Evolutionary conservation across 768 basidiomycete genomes (phyloP).

Genomic region (Lactarius sanguifluus): DNA sequence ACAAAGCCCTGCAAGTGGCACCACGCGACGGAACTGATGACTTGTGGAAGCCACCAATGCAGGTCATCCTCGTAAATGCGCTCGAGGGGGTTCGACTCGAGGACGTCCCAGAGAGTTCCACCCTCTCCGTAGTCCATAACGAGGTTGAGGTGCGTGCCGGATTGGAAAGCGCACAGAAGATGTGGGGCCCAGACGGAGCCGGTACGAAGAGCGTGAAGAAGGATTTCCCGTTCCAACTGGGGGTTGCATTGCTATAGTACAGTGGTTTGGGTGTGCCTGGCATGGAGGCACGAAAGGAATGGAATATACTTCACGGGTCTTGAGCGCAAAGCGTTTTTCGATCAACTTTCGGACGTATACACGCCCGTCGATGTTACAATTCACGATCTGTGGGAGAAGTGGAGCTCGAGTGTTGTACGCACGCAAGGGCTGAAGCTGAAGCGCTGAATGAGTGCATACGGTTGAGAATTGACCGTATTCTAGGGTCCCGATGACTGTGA

Average conservation of each 20-base stretch:
- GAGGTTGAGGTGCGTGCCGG: conserved; percentile 67
- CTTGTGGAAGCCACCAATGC: conserved; percentile 84
- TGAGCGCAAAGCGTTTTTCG: conserved; percentile 67
- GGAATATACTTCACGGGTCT: conserved; percentile 67
- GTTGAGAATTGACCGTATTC: conserved; percentile 88
- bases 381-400: conserved; percentile 62
- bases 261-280: background rate
- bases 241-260: conserved; percentile 77
- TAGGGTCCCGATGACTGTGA: conserved; percentile 64
- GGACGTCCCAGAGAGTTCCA: conserved; percentile 85
- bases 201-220: conserved; percentile 58
- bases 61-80: conserved; percentile 68
- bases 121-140: conserved; percentile 85
- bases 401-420: conserved; percentile 4
- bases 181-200: conserved; percentile 69
- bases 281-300: background rate
- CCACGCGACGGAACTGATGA: conserved; percentile 85
- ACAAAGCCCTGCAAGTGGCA: conserved; percentile 86
- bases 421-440: background rate
- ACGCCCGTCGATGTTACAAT: conserved; percentile 64
- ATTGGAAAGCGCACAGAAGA: conserved; percentile 86
- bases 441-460: conserved; percentile 57
- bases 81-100: conserved; percentile 68
- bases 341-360: conserved; percentile 86
- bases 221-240: conserved; percentile 74